Conservation (phyloP, 2,329 filamentous ascomycete genomes). For the Colletotrichum brevisporum region DNA sequence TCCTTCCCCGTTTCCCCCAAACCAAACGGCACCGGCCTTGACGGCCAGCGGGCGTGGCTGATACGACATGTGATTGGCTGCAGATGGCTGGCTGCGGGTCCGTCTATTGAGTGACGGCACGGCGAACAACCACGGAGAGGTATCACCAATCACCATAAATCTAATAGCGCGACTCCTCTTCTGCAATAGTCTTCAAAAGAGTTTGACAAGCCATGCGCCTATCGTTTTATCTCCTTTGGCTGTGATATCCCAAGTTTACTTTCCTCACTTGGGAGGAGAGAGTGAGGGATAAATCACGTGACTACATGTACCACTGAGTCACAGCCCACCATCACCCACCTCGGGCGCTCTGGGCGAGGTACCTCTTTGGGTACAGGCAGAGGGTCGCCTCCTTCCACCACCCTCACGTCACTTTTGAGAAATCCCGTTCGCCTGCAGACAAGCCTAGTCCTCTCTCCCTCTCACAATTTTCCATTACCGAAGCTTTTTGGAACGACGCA, state of each 20-base stretch:
- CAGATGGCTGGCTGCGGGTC: background rate
- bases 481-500: constrained; percentile 23
- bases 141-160: no score
- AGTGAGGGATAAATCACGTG: constrained; percentile 22
- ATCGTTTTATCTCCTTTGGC: no score
- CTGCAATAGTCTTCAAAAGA: no score
- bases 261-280: no score
- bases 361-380: background rate
- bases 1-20: constrained; percentile 19
- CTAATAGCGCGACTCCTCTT: no score
- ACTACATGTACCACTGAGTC: constrained; percentile 13
- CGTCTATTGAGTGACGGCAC: background rate
- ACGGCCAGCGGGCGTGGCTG: constrained; percentile 15
- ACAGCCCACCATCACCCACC: constrained; percentile 3
- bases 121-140: no score
- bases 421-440: constrained; percentile 31
- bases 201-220: no score
- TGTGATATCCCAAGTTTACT: no score
- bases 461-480: constrained; percentile 33
- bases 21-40: constrained; percentile 18
- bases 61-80: constrained; percentile 19
- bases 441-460: constrained; percentile 25
- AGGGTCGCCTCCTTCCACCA: constrained; percentile 24
- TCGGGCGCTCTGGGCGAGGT: constrained; percentile 5
- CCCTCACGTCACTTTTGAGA: constrained; percentile 37